Evolutionary conservation across 306 rosid species (phyloP).

Genomic region (Medicago ruthenica): DNA sequence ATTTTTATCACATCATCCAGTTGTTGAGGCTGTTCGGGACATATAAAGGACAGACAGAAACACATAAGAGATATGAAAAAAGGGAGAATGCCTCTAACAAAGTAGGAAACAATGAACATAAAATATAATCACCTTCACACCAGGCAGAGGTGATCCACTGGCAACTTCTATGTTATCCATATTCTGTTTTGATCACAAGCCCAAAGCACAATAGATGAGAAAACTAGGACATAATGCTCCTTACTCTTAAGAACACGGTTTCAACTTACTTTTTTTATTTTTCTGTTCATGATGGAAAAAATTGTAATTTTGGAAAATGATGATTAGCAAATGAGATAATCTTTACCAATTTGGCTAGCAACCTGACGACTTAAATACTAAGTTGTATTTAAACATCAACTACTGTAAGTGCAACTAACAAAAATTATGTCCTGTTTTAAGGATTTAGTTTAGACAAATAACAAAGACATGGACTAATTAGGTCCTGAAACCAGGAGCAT

Average conservation of each 20-base stretch:
- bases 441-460: slow-evolving; percentile 30
- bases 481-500: slow-evolving; percentile 10
- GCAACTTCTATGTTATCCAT: slow-evolving; percentile 70
- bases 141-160: slow-evolving; percentile 99
- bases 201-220: slow-evolving; percentile 41
- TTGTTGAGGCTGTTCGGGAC: slow-evolving; percentile 74
- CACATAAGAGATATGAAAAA: slow-evolving; percentile 37
- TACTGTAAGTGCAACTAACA: slow-evolving; percentile 13
- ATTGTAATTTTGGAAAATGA: slow-evolving; percentile 14
- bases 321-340: neutral
- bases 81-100: slow-evolving; percentile 35
- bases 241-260: slow-evolving; percentile 29
- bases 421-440: slow-evolving; percentile 27
- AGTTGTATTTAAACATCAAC: slow-evolving; percentile 29
- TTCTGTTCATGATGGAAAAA: neutral
- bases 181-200: slow-evolving; percentile 62
- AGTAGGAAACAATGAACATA: slow-evolving; percentile 39
- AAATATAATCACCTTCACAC: slow-evolving; percentile 85
- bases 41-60: slow-evolving; percentile 41
- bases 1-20: slow-evolving; percentile 75
- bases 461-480: slow-evolving; percentile 23
- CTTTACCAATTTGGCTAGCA: neutral
- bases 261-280: neutral
- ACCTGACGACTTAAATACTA: neutral
- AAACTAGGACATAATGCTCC: slow-evolving; percentile 16